Evolutionary conservation across 2,329 filamentous ascomycete species (phyloP), one percentile per base, ranked within the genome.

Genomic region (Penicillium aurantiogriseum): DNA sequence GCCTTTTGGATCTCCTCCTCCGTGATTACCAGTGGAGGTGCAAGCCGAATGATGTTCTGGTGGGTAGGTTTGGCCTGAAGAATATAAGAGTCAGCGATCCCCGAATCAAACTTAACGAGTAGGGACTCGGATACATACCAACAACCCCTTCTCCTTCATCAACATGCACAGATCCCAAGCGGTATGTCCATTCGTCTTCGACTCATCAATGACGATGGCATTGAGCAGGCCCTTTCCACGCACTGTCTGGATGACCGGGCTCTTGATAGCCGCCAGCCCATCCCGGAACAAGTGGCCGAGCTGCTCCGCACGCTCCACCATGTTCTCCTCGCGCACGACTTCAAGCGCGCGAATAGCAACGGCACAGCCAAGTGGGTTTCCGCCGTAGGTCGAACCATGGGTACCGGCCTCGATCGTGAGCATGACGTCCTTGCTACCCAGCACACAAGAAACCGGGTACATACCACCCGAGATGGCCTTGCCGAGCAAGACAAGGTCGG

Each of bases 391-490:
- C 42, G 91, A 96, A 48, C 94, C 94, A 77, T 99, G 94, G 27
- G 94, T 97, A 59, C 94, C 94, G 27, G 94, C 91, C 81, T 99
- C 94, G 63, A 99, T 83, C 10, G 93, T 94, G 65, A 97, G 84
- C 92, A 99, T 97, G 63, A 97, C 83, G 56, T 97, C 92, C 78
- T 89, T 92, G 69, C 87, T 87, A 61, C 89, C 88, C 51, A 99
- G 83, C 48, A 99, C 92, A 69, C 88, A 92, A 60, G 92, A 96
- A 57, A 99, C 94, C n/a, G 94, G 94, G 79, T 99, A 99, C 89
- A 97, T 94, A 76, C 94, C 94, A 63, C 94, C 94, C 35, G 92
- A 96, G 74, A 99, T 96, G 67, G 94, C 94, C 81, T 99, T 99
- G 71, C 94, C 94, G 35, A 99, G 86, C 47, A 96, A 88, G 25